A percentile compares a stretch with the other conserved stretches of the same genome.
These are phyloP conservation scores for Magnaporthiopsis rhizophila DNA, from an alignment of 2,329 filamentous ascomycete species.

Conservation along the genomic window DNA sequence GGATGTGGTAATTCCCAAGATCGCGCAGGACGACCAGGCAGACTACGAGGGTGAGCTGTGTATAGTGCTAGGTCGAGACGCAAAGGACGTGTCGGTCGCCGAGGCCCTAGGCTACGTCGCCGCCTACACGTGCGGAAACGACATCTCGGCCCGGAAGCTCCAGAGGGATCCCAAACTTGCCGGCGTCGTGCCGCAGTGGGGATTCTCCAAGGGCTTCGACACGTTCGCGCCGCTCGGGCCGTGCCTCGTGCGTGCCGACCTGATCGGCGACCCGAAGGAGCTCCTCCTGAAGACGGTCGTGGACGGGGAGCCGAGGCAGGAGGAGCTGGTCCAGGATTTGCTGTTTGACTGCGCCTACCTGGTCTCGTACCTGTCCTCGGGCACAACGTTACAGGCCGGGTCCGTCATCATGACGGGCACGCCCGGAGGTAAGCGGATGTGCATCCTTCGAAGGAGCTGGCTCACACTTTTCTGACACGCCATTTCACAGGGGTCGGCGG, in stretches of 20 bases:
- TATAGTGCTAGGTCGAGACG: conserved; percentile 9
- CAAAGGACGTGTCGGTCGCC: conserved; percentile 34
- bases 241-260: conserved; percentile 30
- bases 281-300: conserved; percentile 37
- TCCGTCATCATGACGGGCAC: conserved; percentile 39
- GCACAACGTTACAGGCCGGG: conserved; percentile 34
- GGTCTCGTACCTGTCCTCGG: conserved; percentile 28
- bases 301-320: conserved; percentile 39
- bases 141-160: conserved; percentile 39
- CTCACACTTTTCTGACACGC: background rate
- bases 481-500: conserved; percentile 27
- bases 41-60: conserved; percentile 37
- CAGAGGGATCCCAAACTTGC: conserved; percentile 41
- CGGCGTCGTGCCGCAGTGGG: conserved; percentile 46
- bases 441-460: background rate
- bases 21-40: conserved; percentile 27
- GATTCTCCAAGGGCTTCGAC: conserved; percentile 50
- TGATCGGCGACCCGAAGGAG: conserved; percentile 33
- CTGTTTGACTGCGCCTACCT: conserved; percentile 33
- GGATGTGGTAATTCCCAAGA: conserved; percentile 35
- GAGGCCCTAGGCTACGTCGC: conserved; percentile 41
- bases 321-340: conserved; percentile 30
- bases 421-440: conserved; percentile 25
- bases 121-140: conserved; percentile 47
- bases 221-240: conserved; percentile 46